phyloP scores from a whole-genome alignment of 345 rosid genomes.

The Dovyalis caffra region DNA sequence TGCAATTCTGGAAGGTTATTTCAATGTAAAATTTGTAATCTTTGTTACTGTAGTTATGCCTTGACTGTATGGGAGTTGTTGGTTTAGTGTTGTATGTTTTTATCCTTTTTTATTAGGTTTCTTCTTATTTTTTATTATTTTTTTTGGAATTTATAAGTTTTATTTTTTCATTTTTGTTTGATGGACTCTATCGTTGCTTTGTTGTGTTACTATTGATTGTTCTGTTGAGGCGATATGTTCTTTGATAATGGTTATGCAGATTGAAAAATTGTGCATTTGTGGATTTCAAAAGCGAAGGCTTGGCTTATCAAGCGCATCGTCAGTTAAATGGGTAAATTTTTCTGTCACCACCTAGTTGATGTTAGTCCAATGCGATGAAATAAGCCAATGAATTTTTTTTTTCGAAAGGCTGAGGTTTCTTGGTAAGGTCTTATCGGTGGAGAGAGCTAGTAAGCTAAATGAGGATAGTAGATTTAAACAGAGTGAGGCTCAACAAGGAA shows the following conservation, averaged over 20 bases:
- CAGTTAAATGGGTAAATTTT: conserved; percentile 71
- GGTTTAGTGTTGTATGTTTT: background rate
- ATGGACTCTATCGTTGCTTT: background rate
- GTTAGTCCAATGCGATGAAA: conserved; percentile 1
- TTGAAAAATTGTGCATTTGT: conserved; percentile 81
- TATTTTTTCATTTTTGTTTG: background rate
- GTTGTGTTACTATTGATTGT: background rate
- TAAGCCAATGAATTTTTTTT: conserved; percentile 18
- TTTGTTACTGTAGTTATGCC: background rate
- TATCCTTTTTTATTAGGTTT: background rate
- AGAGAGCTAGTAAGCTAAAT: conserved; percentile 57
- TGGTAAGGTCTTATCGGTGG: conserved; percentile 79
- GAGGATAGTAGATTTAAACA: conserved; percentile 45
- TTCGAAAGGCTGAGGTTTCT: conserved; percentile 77
- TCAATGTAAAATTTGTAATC: background rate
- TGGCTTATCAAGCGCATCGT: conserved; percentile 79
- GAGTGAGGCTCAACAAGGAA: conserved; percentile 36
- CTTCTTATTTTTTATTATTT: too few relatives aligned
- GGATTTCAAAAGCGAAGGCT: conserved; percentile 70
- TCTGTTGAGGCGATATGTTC: background rate
- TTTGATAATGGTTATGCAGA: conserved; percentile 33
- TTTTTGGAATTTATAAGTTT: background rate
- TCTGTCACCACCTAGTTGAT: background rate
- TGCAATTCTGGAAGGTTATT: conserved; percentile 67
- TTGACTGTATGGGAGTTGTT: background rate